Base-by-base conservation (phyloP, 441 rosid genomes). In the Arabidopsis hybrid region DNA sequence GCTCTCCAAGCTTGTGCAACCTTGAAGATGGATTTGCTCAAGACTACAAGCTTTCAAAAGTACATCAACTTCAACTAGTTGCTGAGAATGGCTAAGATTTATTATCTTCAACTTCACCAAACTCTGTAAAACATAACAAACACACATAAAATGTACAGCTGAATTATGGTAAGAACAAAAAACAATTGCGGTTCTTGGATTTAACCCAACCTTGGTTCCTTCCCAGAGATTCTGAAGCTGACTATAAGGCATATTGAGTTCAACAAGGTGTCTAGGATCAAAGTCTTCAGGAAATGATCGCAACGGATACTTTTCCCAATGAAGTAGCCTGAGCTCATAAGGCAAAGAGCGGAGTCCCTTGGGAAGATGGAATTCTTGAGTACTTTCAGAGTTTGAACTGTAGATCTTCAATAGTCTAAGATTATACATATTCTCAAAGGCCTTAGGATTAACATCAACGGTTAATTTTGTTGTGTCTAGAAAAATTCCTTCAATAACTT, bases 391-490 rank as follows among this genome's bases (percentile, higher is more conserved):
- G 9, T n/a, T 31, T 0, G 35, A 34, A 31, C 70, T 8, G 50
- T 31, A n/a, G 7, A 72, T 7, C 14, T 67, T 46, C 14, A 78
- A 68, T 2, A 81, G 18, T 67, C 79, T 60, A 14, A 83, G 55
- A 35, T 47, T 38, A 8, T 6, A 10, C 82, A 79, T 60, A 35
- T 10, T 60, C 17, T 2, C 1, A 10, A 79, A 69, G 0, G 65
- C 72, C 11, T 7, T 7, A 36, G 40, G 40, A 2, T 36, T 3
- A 1, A 16, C 17, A 32, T 11, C 29, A 21, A 50, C 3, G 29
- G 4, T 49, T 26, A 50, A 40, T 3, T 53, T 29, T 11, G 9
- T 21, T 21, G 57, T 11, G 34, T 52, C 67, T 1, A 21, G 75
- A 31, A 17, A 66, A 18, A 78, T 74, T 21, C 81, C 68, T 39